Evolutionary conservation across 768 basidiomycete species (phyloP), one percentile per base, ranked within the genome.

Genomic region (Cantharellus cinnabarinus): DNA sequence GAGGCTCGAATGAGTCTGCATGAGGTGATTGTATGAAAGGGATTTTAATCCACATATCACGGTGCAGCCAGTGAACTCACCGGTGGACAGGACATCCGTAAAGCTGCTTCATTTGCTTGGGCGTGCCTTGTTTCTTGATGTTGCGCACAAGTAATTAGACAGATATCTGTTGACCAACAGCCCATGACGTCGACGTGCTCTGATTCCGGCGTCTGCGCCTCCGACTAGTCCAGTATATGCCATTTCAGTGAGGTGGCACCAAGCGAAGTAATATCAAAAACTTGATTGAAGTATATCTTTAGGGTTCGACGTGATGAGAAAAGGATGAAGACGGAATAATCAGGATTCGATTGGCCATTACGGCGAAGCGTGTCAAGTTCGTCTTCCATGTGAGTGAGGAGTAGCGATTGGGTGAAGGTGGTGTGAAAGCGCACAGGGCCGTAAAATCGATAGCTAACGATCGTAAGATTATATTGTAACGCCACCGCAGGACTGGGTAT

Each of bases 141-240:
- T 48, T 29, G 20, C 20, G 20, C 20, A 29, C 20, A 29, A 29
- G 20, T 29, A 29, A 29, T 29, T 29, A 29, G 20, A 0, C 20
- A 29, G 20, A 29, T 29, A 29, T 73, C 75, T 3, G 71, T 61
- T 63, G 70, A 71, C 74, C 74, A 75, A 61, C 74, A 75, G 38
- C 61, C 72, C 7, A 67, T 34, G 34, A 66, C 70, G 7, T 75
- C 74, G 42, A 29, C 66, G 62, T 50, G 5, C 60, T 56, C 14
- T 48, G 44, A 38, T 64, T 63, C 14, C 65, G 64, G 59, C 76
- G 10, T 70, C 65, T 83, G 82, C 52, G 82, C 74, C 60, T 82
- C 75, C 52, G 75, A 71, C 81, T 80, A 83, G 67, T 83, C 80
- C 3, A 82, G 65, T 7, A 83, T 66, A 0, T 79, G 76, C 48